phyloP scores from a whole-genome alignment of 2,329 filamentous ascomycete genomes.

The Microascus cirrosus region DNA sequence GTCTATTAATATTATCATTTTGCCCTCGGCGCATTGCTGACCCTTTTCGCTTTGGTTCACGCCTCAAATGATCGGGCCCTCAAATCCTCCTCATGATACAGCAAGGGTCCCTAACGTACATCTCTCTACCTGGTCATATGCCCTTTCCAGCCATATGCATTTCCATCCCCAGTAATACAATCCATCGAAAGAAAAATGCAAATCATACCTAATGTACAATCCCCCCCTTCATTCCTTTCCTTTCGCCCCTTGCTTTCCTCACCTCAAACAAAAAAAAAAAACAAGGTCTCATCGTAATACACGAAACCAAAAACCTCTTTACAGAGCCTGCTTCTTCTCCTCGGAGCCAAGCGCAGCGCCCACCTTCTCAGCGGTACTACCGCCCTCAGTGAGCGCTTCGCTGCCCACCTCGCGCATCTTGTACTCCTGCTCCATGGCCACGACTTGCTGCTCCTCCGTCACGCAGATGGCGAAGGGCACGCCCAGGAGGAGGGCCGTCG shows the following conservation, averaged over 20 bases:
- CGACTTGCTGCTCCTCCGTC: conserved; percentile 89
- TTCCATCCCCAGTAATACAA: not conserved
- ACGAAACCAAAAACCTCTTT: conserved; percentile 11
- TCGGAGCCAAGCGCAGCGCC: conserved; percentile 34
- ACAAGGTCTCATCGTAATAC: too few species aligned
- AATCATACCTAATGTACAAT: not conserved
- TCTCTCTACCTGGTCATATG: not conserved
- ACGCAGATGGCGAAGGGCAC: conserved; percentile 90
- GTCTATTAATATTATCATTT: not conserved
- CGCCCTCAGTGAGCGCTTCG: conserved; percentile 43
- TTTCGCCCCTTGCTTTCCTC: not conserved
- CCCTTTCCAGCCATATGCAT: not conserved
- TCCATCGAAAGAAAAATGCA: not conserved
- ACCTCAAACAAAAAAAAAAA: too few species aligned
- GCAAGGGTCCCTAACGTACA: not conserved
- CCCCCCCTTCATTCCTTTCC: not conserved
- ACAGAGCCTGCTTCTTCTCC: conserved; percentile 40
- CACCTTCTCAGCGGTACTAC: conserved; percentile 27
- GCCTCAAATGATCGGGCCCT: not conserved
- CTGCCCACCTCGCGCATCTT: conserved; percentile 87
- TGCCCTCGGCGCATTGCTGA: not conserved
- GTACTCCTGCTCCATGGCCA: conserved; percentile 97
- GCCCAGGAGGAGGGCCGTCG: conserved; percentile 77
- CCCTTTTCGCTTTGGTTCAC: not conserved
- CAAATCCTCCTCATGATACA: not conserved